Evolutionary conservation across 1,139 yeast genomes (phyloP), one percentile per base, ranked within the genome.

Genomic region (Yamadazyma atlantica): DNA sequence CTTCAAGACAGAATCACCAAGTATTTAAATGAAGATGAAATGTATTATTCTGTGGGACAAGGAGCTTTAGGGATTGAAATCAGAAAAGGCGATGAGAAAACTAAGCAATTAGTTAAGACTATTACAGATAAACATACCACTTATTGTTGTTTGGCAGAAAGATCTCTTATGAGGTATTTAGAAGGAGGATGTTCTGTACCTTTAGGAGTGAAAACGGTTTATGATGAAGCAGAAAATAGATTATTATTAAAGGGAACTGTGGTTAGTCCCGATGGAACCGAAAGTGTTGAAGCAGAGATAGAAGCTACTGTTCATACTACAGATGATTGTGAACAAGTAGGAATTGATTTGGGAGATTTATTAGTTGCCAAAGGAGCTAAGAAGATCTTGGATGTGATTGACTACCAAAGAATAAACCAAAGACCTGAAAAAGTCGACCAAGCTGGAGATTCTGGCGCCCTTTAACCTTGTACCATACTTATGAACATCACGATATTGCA

Each of bases 141-240:
- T 2, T 66, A 81, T 46, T 74, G 94, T 52, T 90, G 98, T 61
- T 62, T 81, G n/a, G 95, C 97, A 4, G 98, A 92, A 64, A 75
- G 98, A 52, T 71, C 94, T 11, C 68, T 92, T 43, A 80, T 92
- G 88, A 75, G 95, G 59, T 75, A 85, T 26, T 72, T 92, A 43
- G 97, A 92, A 66, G 98, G 98, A 43, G 98, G 98, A 12, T 92
- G 98, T 64, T 87, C 96, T 0, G 97, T 92, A 8, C 98, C 98
- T 9, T 86, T 92, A 49, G 98, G 98, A 34, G 96, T 88, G 34
- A 75, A 83, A 41, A 71, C 88, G n/a, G 53, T 57, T 4, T 84
- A 72, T 50, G 64, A 82, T 49, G 66, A 62, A 29, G 55, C 50
- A 2, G 69, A 78, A 0, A 60, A 69, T 25, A 48, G 45, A 12